Percentiles rank a stretch among this genome's conserved stretches.
These are phyloP conservation scores for Rosa chinensis DNA, from an alignment of 306 rosid genomes.

Conservation along the genomic window DNA sequence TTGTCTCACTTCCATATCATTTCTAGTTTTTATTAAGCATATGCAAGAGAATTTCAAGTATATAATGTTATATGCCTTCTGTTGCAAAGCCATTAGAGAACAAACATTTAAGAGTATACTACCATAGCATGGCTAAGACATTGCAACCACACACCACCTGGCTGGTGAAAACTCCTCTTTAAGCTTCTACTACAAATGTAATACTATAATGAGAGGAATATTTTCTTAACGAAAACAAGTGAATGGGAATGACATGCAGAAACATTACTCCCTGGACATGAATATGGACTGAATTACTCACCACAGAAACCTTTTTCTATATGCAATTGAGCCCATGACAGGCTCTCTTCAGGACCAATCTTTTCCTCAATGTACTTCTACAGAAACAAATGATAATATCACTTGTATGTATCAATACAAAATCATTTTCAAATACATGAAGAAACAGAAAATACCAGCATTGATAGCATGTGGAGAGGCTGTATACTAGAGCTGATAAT, in stretches of 20 bases:
- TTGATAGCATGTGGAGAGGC: conserved; percentile 35
- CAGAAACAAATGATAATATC: conserved; percentile 3
- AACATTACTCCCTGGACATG: not conserved
- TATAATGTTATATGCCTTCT: not conserved
- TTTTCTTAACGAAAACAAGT: not conserved
- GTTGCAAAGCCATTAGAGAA: not conserved
- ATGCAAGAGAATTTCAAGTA: not conserved
- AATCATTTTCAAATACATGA: not conserved
- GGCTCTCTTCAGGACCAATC: conserved; percentile 33
- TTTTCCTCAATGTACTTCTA: conserved; percentile 41
- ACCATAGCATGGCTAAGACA: not conserved
- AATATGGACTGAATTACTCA: conserved; percentile 10
- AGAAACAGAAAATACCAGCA: conserved; percentile 38
- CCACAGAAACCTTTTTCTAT: conserved; percentile 42
- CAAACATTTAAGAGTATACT: not conserved
- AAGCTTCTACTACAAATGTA: not conserved
- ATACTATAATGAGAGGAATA: not conserved
- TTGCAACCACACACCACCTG: not conserved
- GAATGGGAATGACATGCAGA: not conserved
- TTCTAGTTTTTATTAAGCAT: not conserved
- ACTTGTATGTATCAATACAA: not conserved
- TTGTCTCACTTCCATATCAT: not conserved
- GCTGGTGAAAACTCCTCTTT: not conserved
- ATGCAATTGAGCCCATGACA: conserved; percentile 29
- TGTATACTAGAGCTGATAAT: conserved; percentile 44